Evolutionary conservation across 345 rosid genomes (phyloP), one percentile per base, ranked within the genome.

Genomic region (Garcia nutans): DNA sequence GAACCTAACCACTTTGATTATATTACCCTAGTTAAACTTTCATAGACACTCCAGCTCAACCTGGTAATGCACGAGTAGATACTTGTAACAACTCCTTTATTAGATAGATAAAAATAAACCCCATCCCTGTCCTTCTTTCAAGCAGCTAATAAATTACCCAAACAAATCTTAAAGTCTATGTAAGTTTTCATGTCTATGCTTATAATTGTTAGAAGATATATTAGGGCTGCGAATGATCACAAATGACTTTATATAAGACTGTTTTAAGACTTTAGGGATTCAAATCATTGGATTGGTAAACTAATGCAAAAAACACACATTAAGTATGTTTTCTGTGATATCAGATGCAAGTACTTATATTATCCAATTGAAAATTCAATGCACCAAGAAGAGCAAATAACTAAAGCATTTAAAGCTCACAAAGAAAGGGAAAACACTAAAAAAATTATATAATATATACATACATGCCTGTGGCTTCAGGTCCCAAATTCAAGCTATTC

Each of bases 391-490:
- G 37, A 24, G 31, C 6, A 60, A 60, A 24, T 24, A 60, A 24
- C 52, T 41, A 10, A 19, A 20, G 52, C 16, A 65, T 65, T 65
- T 44, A 11, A 42, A 64, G 10, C 13, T 47, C 50, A 47, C 15
- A 47, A 47, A 47, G 50, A 60, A 37, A 10, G 8, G 41, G 6
- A 42, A 65, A 1, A n/a, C 17, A 37, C 69, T 54, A 60, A 24
- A 78, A 12, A 70, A 63, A 59, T 57, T 9, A 67, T 17, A 73
- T 24, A 10, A 56, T 65, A 24, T 62, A 84, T 16, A 68, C 95
- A 61, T 89, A 93, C 97, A 83, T 79, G 85, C 85, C 88, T 70
- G 86, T 80, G 74, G 84, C 86, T 17, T 77, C 79, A 59, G 86
- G 82, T 72, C 81, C 87, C 61, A 75, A 74, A 81, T 79, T 79